Base-by-base conservation (phyloP, 176 grass and related monocot genomes). In the Melocanna baccifera region DNA sequence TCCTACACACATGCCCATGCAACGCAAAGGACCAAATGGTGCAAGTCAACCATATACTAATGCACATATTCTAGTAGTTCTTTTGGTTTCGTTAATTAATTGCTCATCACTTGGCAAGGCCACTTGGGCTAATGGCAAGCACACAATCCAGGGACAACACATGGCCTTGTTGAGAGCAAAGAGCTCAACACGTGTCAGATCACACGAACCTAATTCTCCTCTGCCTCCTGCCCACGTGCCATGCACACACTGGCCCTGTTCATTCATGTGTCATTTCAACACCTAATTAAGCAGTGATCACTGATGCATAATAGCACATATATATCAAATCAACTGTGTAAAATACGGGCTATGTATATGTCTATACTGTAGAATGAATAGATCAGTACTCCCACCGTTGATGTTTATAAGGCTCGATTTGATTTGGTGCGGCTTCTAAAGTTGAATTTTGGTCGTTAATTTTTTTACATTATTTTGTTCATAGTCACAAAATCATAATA, bases 131-230 rank as follows among this genome's bases (percentile, higher is more conserved):
- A 83, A 63, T 45, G 53, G 34, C 18, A 69, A 53, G 66, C 65
- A 82, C 80, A 64, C 55, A 83, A 62, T 46, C 12, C 19, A n/a
- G 0, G 0, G n/a, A n/a, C n/a, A n/a, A n/a, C n/a, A n/a, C n/a
- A n/a, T n/a, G n/a, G n/a, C n/a, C 73, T 70, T 89, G 87, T 51
- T 92, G 8, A 74, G 77, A 47, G 64, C 61, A 39, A 69, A 20
- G 15, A 40, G 69, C 37, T 56, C 65, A 7, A 65, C 50, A 92
- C 79, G 82, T 95, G 88, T 85, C 88, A 71, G 68, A 34, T 57
- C 83, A 28, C 78, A 59, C 61, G 68, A 66, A 92, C 93, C 90
- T 85, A 92, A 92, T 66, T 87, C 84, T 86, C 86, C 86, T 81
- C 90, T 91, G 88, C 88, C 85, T 72, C 81, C 69, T 58, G 22